Base-by-base conservation (phyloP, 129 eudicot species). In the Chrysanthemum lavandulifolium region DNA sequence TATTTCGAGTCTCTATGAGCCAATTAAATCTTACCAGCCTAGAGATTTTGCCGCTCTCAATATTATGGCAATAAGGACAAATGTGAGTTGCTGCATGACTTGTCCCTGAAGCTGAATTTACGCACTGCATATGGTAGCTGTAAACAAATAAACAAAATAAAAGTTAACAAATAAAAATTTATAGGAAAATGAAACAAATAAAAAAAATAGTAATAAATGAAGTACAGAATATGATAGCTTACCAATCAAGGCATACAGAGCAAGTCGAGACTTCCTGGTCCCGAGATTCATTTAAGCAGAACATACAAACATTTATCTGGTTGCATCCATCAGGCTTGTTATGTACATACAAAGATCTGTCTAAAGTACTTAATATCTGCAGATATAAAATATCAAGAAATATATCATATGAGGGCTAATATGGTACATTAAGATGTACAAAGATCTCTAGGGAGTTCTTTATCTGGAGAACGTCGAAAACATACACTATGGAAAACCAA, bases 211-310 rank as follows among this genome's bases (percentile, higher is more conserved):
- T 16, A 23, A 77, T 21, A 7, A 31, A 63, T 23, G 18, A 73
- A 49, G 19, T 31, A 47, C 52, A 60, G 71, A 62, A 49, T 33
- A 54, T 51, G 73, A 71, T 57, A 73, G 68, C 82, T 81, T 86
- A 91, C 99, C 92, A 79, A 71, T 88, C 88, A 33, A 76, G 82
- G 85, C 99, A 95, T 79, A 81, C 23, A 76, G 93, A 91, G 77
- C 99, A 95, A 50, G 88, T 84, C 21, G 73, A 67, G 64, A 83
- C 82, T 72, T 85, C 89, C 73, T 86, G 88, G 76, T 86, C 82
- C 55, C 61, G 81, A 67, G 71, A 63, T 51, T 79, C 79, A 69
- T 36, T 60, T 68, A 64, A 83, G 88, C 94, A 95, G 60, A 78
- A 74, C 60, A 80, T 33, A 70, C 96, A 91, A 21, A 78, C 71